phyloP scores from a whole-genome alignment of 2,329 filamentous ascomycete species.

The Hyphodiscus sp. region DNA sequence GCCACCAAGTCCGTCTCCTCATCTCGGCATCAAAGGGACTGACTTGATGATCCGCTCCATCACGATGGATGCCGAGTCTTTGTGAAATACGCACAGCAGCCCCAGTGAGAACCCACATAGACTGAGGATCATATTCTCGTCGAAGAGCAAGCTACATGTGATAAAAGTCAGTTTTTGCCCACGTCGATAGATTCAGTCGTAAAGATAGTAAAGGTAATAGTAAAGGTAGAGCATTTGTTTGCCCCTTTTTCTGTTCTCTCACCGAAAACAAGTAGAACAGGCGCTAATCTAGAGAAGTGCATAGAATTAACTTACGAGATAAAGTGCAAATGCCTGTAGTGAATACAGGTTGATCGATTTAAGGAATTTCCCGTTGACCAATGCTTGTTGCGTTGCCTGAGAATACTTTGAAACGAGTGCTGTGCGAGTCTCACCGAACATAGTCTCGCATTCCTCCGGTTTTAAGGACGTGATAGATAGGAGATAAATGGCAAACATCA shows the following conservation, averaged over 20 bases:
- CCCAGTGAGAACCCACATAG: constrained; percentile 44
- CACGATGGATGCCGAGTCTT: constrained; percentile 43
- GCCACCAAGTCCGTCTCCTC: constrained; percentile 56
- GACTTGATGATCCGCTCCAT: constrained; percentile 31
- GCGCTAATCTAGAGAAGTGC: no score
- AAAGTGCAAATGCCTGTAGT: constrained; percentile 62
- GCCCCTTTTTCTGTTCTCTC: no score
- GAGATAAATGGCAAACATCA: constrained; percentile 12
- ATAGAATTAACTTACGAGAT: constrained; percentile 45
- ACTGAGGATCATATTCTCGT: constrained; percentile 33
- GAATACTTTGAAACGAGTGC: constrained; percentile 49
- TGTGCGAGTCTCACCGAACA: constrained; percentile 47
- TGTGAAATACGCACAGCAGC: constrained; percentile 42
- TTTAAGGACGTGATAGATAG: constrained; percentile 4
- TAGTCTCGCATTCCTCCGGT: constrained; percentile 38
- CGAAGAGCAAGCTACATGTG: constrained; percentile 29
- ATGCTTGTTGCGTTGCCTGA: constrained; percentile 55
- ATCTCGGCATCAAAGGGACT: constrained; percentile 52
- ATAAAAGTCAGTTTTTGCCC: neutral
- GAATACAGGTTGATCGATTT: constrained; percentile 58
- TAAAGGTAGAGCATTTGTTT: no score
- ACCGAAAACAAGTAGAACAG: no score
- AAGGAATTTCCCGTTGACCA: constrained; percentile 62
- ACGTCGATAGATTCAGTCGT: neutral
- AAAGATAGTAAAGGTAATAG: neutral